Percentiles rank a stretch among this genome's conserved stretches.
Conservation (phyloP, 2,329 filamentous ascomycete species). For the Aureobasidium sp. region DNA sequence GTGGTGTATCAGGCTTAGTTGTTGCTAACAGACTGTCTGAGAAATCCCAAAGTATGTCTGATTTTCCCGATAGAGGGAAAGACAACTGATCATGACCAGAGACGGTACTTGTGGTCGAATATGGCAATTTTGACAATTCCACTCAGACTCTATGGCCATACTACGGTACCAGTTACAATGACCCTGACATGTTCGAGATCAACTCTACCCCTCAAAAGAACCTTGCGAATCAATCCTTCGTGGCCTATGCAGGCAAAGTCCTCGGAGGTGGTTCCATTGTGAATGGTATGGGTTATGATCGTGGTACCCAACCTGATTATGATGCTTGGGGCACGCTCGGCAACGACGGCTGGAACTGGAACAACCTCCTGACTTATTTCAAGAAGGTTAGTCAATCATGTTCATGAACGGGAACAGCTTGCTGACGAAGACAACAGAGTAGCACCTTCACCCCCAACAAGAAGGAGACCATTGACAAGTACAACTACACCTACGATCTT, state of each 20-base stretch:
- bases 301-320: conserved; percentile 9
- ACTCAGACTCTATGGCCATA: conserved; percentile 12
- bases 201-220: not conserved
- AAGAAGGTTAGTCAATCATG: conserved; percentile 14
- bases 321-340: conserved; percentile 5
- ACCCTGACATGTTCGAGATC: conserved; percentile 10
- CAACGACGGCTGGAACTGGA: conserved; percentile 6
- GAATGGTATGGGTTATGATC: conserved; percentile 10
- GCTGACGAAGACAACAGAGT: conserved; percentile 19
- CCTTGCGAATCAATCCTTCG: conserved; percentile 1
- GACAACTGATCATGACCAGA: conserved; percentile 6
- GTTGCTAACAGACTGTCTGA: conserved; percentile 27
- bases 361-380: conserved; percentile 15
- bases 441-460: conserved; percentile 17
- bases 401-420: not conserved
- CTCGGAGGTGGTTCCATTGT: conserved; percentile 5
- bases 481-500: conserved; percentile 15
- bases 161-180: conserved; percentile 10
- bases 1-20: conserved; percentile 30
- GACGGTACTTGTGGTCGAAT: conserved; percentile 15
- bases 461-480: conserved; percentile 10
- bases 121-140: conserved; percentile 13
- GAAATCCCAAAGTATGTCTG: conserved; percentile 14
- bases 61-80: not conserved
- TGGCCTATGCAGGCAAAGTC: not conserved